Base-by-base conservation (phyloP, 371 early-diverging fungal genomes). In the Mortierella sp. region DNA sequence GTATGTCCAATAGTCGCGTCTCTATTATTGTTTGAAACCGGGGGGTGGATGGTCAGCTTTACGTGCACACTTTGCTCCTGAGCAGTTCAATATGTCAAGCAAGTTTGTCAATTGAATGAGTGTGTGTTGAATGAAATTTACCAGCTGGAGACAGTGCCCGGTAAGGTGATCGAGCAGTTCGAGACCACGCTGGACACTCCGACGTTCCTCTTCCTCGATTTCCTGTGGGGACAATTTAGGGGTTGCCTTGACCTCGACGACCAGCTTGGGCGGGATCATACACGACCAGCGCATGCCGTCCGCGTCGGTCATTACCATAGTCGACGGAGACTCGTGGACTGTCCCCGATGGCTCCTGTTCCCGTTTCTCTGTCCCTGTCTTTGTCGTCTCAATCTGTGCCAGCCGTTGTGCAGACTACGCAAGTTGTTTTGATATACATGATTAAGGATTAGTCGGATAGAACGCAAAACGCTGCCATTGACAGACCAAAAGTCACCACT, bases 1-100 rank as follows among this genome's bases (percentile, higher is more conserved):
- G 72, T 94, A 96, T 0, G 91, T 87, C 95, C 95, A 96, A 85
- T 92, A 95, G 24, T 89, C 91, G 37, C 86, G 85, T 24, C 80
- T 76, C 90, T 94, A 87, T 61, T 64, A 48, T 55, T 31, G 29
- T 43, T 37, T 10, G 13, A 8, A 19, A 13, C 22, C n/a, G 64
- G n/a, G n/a, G n/a, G n/a, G n/a, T n/a, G n/a, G n/a, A n/a, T n/a
- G n/a, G n/a, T n/a, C n/a, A n/a, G n/a, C n/a, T n/a, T n/a, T n/a
- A n/a, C n/a, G n/a, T n/a, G n/a, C n/a, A n/a, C n/a, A n/a, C n/a
- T n/a, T n/a, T n/a, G n/a, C n/a, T n/a, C n/a, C n/a, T n/a, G n/a
- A n/a, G n/a, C n/a, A n/a, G n/a, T n/a, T n/a, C n/a, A n/a, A n/a
- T n/a, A n/a, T n/a, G n/a, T n/a, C n/a, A n/a, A n/a, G n/a, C n/a